Percentiles rank a stretch among this genome's conserved stretches.
phyloP scores from a whole-genome alignment of 108 stramenopile genomes.

The Nitzschia inconspicua region DNA sequence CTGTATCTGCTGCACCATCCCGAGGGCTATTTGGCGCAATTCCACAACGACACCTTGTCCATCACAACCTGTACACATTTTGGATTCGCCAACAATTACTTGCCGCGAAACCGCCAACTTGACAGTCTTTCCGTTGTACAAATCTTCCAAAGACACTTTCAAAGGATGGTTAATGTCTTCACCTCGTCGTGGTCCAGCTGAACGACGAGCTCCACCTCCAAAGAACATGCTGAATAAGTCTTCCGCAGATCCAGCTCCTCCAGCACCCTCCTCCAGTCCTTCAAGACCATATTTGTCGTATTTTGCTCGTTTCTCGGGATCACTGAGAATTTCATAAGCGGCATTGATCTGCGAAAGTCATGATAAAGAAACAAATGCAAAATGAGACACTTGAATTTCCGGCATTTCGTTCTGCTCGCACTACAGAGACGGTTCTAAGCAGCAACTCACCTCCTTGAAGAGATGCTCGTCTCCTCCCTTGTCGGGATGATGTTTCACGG shows the following conservation, averaged over 20 bases:
- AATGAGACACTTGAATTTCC: not conserved
- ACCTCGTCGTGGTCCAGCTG: conserved; percentile 85
- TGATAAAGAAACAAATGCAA: not conserved
- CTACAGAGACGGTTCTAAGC: no score
- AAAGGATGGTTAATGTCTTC: conserved; percentile 92
- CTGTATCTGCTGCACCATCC: conserved; percentile 92
- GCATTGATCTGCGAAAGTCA: conserved; percentile 31
- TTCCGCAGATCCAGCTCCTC: conserved; percentile 43
- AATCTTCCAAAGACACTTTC: conserved; percentile 88
- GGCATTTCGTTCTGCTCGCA: no score
- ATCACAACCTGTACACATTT: conserved; percentile 65
- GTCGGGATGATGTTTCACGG: conserved; percentile 86
- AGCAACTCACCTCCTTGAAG: conserved; percentile 85
- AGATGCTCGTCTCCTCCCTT: conserved; percentile 89
- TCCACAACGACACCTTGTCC: conserved; percentile 90
- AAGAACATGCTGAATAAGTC: conserved; percentile 97
- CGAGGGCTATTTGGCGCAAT: conserved; percentile 85
- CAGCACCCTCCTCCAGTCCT: conserved; percentile 71
- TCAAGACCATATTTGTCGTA: conserved; percentile 91
- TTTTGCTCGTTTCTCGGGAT: conserved; percentile 82
- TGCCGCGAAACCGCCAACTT: conserved; percentile 88
- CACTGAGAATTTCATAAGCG: conserved; percentile 88
- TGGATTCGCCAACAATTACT: conserved; percentile 76
- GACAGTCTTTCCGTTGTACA: conserved; percentile 97
- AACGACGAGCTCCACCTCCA: conserved; percentile 58